These are phyloP conservation scores for Fomitiporia mediterranea DNA, from an alignment of 1,284 basidiomycete species.

Conservation along the genomic window DNA sequence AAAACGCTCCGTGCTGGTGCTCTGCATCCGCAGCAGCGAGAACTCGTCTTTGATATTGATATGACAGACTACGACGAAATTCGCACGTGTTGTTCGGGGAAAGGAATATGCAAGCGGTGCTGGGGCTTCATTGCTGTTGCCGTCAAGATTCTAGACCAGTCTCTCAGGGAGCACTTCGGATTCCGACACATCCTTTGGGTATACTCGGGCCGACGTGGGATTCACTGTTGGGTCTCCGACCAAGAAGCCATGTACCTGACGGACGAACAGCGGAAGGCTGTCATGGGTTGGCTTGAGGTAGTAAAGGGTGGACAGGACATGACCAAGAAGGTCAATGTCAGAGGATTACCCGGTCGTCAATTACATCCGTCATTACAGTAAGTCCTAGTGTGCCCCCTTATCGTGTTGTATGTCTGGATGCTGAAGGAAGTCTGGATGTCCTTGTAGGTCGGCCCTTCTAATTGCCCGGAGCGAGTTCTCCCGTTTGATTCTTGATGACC, in stretches of 20 bases:
- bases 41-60: slow-evolving; percentile 99
- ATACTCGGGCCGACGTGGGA: slow-evolving; percentile 96
- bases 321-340: slow-evolving; percentile 81
- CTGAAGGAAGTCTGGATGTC: not conserved
- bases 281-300: slow-evolving; percentile 87
- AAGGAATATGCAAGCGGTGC: slow-evolving; percentile 89
- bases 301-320: slow-evolving; percentile 81
- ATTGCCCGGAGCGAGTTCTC: slow-evolving; percentile 56
- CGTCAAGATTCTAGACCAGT: slow-evolving; percentile 80
- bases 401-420: slow-evolving; percentile 1
- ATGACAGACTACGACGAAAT: slow-evolving; percentile 99
- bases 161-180: slow-evolving; percentile 84
- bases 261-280: slow-evolving; percentile 84
- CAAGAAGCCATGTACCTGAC: slow-evolving; percentile 82
- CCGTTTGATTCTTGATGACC: slow-evolving; percentile 76
- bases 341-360: slow-evolving; percentile 32
- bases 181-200: slow-evolving; percentile 88
- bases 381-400: slow-evolving; percentile 28
- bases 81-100: slow-evolving; percentile 91
- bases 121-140: slow-evolving; percentile 96
- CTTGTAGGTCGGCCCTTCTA: slow-evolving; percentile 46
- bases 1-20: slow-evolving; percentile 77
- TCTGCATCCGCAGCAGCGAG: slow-evolving; percentile 79
- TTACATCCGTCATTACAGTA: slow-evolving; percentile 67
- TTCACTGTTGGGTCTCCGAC: slow-evolving; percentile 98